Percentiles rank a stretch among this genome's conserved stretches.
Conservation (phyloP, 495 filamentous ascomycete genomes). For the Recurvomyces mirabilis region DNA sequence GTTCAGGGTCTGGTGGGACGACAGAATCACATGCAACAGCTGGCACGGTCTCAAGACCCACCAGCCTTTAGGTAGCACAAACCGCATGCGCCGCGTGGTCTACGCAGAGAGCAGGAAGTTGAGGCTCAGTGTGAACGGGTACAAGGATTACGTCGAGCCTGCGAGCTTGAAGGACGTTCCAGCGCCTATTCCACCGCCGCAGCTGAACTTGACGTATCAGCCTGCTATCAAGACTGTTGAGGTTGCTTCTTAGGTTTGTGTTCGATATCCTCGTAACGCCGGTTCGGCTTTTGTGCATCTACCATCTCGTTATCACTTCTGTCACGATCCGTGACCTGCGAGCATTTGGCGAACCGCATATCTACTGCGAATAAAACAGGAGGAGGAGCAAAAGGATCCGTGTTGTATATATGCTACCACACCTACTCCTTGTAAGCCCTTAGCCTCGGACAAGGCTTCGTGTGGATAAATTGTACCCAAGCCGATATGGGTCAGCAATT, state of each 20-base stretch:
- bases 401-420: too few species aligned
- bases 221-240: conserved; percentile 2
- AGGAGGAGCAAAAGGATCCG: too few species aligned
- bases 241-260: conserved; percentile 7
- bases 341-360: too few species aligned
- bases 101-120: conserved; percentile 23
- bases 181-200: conserved; percentile 12
- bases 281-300: too few species aligned
- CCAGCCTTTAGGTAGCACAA: conserved; percentile 36
- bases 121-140: conserved; percentile 18
- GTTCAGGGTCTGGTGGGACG: conserved; percentile 37
- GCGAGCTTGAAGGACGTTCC: conserved; percentile 14
- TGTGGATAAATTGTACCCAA: too few species aligned
- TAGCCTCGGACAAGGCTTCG: too few species aligned
- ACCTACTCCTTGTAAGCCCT: too few species aligned
- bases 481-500: too few species aligned
- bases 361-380: too few species aligned
- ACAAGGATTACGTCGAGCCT: conserved; percentile 19
- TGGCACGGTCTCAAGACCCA: conserved; percentile 37
- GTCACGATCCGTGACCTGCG: too few species aligned
- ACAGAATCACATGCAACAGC: conserved; percentile 37
- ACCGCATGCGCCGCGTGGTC: conserved; percentile 35
- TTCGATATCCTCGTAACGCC: too few species aligned
- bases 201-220: conserved; percentile 14
- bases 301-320: too few species aligned